phyloP scores from a whole-genome alignment of 768 basidiomycete species.

The Dentipellis sp. region DNA sequence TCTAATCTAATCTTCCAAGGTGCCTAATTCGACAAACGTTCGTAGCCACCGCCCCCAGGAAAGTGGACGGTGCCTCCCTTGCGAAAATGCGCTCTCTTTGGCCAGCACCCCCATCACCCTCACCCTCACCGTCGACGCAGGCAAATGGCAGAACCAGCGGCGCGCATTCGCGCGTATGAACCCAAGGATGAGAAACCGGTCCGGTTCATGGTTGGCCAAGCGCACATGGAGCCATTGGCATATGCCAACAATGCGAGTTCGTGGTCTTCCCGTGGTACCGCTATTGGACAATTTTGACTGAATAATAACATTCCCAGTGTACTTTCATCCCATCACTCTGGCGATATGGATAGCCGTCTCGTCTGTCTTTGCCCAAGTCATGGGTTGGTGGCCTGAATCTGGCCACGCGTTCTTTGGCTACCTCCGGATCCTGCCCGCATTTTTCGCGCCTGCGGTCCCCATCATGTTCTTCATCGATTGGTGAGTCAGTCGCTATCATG shows the following conservation, averaged over 20 bases:
- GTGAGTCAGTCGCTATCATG: constrained; percentile 28
- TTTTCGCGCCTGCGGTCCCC: constrained; percentile 54
- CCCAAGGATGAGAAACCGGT: constrained; percentile 47
- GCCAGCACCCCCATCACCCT: neutral
- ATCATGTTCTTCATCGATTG: constrained; percentile 64
- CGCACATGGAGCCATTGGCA: constrained; percentile 58
- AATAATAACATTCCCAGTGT: constrained; percentile 34
- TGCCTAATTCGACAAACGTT: constrained; percentile 16
- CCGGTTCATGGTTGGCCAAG: constrained; percentile 56
- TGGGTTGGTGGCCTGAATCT: constrained; percentile 61
- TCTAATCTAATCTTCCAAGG: neutral
- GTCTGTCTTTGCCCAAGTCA: constrained; percentile 43
- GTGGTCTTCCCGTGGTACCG: neutral
- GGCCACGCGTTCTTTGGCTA: constrained; percentile 37
- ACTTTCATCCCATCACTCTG: constrained; percentile 48
- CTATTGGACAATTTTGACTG: neutral
- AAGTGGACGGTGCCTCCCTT: neutral
- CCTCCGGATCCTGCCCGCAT: constrained; percentile 53
- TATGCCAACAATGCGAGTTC: constrained; percentile 52
- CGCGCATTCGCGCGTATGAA: constrained; percentile 44
- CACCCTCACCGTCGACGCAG: constrained; percentile 16
- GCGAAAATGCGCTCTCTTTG: neutral
- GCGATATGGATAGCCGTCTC: constrained; percentile 55
- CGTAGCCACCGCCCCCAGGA: constrained; percentile 1
- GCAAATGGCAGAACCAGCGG: constrained; percentile 14